Conservation (phyloP, 805 yeast genomes). For the Candida takata region DNA sequence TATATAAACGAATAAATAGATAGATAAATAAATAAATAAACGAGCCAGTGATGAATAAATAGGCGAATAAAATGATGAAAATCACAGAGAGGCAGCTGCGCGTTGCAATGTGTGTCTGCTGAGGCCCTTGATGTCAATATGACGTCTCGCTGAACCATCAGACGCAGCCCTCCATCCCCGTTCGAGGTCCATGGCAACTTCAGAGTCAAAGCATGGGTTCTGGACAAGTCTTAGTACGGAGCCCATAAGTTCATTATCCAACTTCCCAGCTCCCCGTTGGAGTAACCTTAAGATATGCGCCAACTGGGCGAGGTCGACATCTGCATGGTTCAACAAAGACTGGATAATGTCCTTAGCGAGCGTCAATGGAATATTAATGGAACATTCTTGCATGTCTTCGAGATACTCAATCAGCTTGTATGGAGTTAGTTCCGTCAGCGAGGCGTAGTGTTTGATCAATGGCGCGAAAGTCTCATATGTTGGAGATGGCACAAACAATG, state of each 20-base stretch:
- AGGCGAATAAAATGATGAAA: constrained; percentile 1
- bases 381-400: constrained; percentile 1
- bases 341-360: background rate
- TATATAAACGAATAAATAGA: no score
- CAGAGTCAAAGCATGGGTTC: background rate
- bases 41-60: background rate
- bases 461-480: constrained; percentile 15
- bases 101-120: background rate
- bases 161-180: constrained; percentile 7
- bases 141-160: background rate
- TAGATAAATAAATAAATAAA: constrained; percentile 2
- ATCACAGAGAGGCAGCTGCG: background rate
- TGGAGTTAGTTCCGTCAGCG: constrained; percentile 3
- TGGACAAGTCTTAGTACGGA: background rate
- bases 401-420: constrained; percentile 3
- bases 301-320: constrained; percentile 1
- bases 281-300: background rate
- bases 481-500: constrained; percentile 9
- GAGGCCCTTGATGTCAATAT: constrained; percentile 1
- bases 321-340: constrained; percentile 1
- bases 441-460: constrained; percentile 7
- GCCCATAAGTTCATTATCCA: background rate
- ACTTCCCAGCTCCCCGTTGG: background rate
- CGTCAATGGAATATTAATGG: background rate
- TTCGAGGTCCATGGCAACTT: constrained; percentile 6